Evolutionary conservation across 202 grass and related monocot genomes (phyloP).

Genomic region (Setaria italica): DNA sequence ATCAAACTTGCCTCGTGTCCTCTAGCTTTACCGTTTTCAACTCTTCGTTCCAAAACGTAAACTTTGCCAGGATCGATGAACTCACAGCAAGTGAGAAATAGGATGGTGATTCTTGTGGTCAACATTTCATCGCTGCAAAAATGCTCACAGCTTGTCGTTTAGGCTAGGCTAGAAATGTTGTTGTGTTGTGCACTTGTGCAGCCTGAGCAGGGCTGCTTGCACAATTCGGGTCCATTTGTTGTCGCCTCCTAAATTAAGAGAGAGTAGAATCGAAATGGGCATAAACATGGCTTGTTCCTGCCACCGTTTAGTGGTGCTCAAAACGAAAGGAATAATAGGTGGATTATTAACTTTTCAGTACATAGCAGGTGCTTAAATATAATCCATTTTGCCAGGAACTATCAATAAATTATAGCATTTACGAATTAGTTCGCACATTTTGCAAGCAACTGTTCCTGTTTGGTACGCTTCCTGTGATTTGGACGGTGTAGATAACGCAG

Average conservation of each 20-base stretch:
- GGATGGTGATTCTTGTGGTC: background rate
- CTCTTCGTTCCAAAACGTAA: background rate
- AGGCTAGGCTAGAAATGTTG: background rate
- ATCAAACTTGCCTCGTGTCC: background rate
- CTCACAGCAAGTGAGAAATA: background rate
- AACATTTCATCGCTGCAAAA: background rate
- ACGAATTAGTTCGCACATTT: constrained; percentile 1
- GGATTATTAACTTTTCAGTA: background rate
- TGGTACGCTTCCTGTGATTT: background rate
- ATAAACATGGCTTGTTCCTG: constrained; percentile 15
- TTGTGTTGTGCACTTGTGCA: too few relatives aligned
- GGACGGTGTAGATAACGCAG: constrained; percentile 39
- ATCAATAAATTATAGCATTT: background rate
- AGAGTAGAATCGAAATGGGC: background rate
- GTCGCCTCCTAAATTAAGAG: background rate
- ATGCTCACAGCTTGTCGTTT: background rate
- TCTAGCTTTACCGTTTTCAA: background rate
- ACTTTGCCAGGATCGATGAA: background rate
- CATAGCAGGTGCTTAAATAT: background rate
- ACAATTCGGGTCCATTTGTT: background rate
- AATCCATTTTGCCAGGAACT: background rate
- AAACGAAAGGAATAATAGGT: background rate
- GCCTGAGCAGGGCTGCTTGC: background rate
- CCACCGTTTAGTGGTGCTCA: background rate
- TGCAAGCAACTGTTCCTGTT: constrained; percentile 9